These are phyloP conservation scores for Paulinella micropora DNA, from an alignment of 78 protist species.

Conservation along the genomic window DNA sequence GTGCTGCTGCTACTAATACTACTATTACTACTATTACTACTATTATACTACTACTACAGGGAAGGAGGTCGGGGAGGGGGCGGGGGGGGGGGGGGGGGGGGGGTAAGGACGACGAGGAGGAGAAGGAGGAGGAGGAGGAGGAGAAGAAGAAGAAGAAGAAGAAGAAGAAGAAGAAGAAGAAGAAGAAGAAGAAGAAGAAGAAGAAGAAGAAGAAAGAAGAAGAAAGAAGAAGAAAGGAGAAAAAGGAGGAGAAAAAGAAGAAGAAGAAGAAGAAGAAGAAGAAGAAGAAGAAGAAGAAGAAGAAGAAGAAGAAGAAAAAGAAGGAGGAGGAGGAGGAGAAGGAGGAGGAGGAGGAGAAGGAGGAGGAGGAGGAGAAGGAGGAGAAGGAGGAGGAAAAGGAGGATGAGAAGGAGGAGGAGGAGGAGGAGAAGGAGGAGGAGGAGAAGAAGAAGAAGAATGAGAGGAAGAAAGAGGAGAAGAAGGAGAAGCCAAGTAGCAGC, in stretches of 20 bases:
- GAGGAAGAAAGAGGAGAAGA: no score
- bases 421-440: neutral
- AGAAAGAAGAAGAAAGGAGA: neutral
- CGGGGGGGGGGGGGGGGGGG: neutral
- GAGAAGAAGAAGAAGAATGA: no score
- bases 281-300: neutral
- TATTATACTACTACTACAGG: no score
- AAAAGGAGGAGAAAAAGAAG: neutral
- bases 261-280: neutral
- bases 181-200: neutral
- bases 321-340: neutral
- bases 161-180: neutral
- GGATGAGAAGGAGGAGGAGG: no score
- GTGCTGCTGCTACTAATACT: no score
- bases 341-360: neutral
- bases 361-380: neutral
- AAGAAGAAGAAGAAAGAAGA: neutral
- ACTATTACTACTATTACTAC: no score
- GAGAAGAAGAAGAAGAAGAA: neutral
- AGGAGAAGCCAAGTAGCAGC: no score
- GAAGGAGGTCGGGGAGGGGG: neutral
- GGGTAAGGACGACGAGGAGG: neutral
- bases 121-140: neutral
- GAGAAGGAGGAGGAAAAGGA: no score
- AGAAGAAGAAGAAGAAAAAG: neutral